Evolutionary conservation across 2,329 filamentous ascomycete species (phyloP).

Genomic region (Plectosphaerella plurivora): DNA sequence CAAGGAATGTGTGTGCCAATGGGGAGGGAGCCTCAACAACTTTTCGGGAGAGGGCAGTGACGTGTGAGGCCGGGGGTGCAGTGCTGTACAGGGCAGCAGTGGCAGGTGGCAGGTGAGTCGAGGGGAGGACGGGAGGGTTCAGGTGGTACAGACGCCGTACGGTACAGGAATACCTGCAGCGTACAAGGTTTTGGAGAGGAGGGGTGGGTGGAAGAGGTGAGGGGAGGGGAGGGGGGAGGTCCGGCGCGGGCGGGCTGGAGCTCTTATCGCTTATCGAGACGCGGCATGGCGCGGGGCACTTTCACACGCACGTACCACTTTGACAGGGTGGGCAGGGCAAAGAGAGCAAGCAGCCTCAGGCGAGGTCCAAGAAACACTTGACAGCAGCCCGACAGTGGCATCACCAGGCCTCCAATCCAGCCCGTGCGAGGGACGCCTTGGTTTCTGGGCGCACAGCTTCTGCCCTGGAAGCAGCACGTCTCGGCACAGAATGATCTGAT

Average conservation of each 20-base stretch:
- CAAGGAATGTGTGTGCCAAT: neutral
- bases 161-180: too few species aligned
- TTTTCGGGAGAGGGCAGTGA: neutral
- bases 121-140: neutral
- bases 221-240: neutral
- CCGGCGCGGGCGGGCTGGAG: neutral
- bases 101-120: neutral
- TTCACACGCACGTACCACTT: neutral
- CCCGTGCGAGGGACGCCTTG: too few species aligned
- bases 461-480: neutral
- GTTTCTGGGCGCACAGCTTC: too few species aligned
- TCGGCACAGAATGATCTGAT: constrained; percentile 1
- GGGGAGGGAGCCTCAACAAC: neutral
- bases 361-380: neutral
- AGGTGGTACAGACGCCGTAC: neutral
- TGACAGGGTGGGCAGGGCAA: neutral
- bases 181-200: neutral
- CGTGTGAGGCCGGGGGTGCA: neutral
- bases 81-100: neutral
- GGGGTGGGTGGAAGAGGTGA: neutral
- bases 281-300: neutral
- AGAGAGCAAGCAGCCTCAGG: neutral
- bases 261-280: constrained; percentile 4
- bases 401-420: too few species aligned
- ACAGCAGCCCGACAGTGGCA: too few species aligned